A percentile compares a stretch with the other conserved stretches of the same genome.
These are phyloP conservation scores for Ganoderma sp. DNA, from an alignment of 1,284 basidiomycete species.

Conservation along the genomic window DNA sequence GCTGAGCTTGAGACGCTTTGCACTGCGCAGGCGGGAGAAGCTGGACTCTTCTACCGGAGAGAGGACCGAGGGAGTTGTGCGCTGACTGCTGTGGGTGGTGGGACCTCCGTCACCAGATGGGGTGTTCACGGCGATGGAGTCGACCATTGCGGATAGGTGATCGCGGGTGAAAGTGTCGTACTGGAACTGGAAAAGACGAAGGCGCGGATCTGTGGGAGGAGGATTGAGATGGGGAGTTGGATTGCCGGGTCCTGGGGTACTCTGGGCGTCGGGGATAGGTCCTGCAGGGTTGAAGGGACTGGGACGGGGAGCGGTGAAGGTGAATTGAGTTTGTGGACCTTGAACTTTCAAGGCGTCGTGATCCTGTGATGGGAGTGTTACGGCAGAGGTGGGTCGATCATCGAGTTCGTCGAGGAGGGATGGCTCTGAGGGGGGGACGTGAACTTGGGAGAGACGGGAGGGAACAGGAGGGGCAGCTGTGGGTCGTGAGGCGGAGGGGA, in stretches of 20 bases:
- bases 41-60: constrained; percentile 46
- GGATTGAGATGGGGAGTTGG: constrained; percentile 39
- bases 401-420: constrained; percentile 19
- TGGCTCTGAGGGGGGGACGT: constrained; percentile 31
- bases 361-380: not conserved
- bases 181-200: constrained; percentile 87
- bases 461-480: constrained; percentile 42
- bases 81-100: constrained; percentile 42
- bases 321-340: constrained; percentile 67
- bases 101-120: constrained; percentile 58
- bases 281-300: constrained; percentile 46
- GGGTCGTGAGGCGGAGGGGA: constrained; percentile 30
- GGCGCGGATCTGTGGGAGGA: constrained; percentile 69
- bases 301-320: constrained; percentile 66
- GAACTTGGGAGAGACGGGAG: constrained; percentile 45
- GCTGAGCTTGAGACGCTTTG: constrained; percentile 79
- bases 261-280: constrained; percentile 45
- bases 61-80: constrained; percentile 36
- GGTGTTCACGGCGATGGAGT: constrained; percentile 83
- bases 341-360: constrained; percentile 40
- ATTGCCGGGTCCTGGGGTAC: constrained; percentile 55
- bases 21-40: constrained; percentile 63
- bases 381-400: not conserved
- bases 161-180: constrained; percentile 95
- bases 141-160: constrained; percentile 89